phyloP scores from a whole-genome alignment of 148 eudicot species.

The Suaeda aralocaspica region DNA sequence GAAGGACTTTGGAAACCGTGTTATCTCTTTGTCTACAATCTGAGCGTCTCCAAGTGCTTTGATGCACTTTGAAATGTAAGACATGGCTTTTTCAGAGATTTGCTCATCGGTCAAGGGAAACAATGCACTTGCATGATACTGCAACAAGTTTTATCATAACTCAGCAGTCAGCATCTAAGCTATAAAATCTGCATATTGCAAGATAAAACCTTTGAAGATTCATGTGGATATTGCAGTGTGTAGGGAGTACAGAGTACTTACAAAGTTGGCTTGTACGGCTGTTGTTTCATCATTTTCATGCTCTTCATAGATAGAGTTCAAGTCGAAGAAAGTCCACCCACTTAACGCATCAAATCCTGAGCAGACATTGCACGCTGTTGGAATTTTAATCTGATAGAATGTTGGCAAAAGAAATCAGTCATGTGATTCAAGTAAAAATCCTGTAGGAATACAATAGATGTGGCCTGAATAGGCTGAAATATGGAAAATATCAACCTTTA shows the following conservation, averaged over 20 bases:
- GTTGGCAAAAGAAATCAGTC: conserved; percentile 4
- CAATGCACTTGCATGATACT: conserved; percentile 63
- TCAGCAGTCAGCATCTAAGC: not conserved
- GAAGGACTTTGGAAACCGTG: conserved; percentile 52
- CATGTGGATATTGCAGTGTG: not conserved
- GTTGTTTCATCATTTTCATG: conserved; percentile 46
- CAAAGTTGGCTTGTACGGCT: conserved; percentile 60
- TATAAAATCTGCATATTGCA: not conserved
- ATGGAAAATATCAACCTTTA: not conserved
- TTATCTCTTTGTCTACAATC: conserved; percentile 51
- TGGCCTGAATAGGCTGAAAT: not conserved
- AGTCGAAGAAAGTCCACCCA: conserved; percentile 68
- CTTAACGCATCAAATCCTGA: conserved; percentile 46
- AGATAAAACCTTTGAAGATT: not conserved
- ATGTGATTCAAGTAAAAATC: not conserved
- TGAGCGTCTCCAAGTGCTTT: conserved; percentile 43
- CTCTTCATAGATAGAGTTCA: conserved; percentile 55
- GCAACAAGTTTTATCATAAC: conserved; percentile 18
- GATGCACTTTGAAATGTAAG: conserved; percentile 52
- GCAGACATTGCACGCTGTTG: conserved; percentile 57
- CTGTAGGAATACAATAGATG: not conserved
- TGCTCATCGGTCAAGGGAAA: conserved; percentile 66
- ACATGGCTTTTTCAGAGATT: conserved; percentile 40
- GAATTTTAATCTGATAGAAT: conserved; percentile 46
- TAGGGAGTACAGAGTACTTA: no score